These are phyloP conservation scores for Ogataea siamensis DNA, from an alignment of 805 yeast genomes.

Conservation along the genomic window DNA sequence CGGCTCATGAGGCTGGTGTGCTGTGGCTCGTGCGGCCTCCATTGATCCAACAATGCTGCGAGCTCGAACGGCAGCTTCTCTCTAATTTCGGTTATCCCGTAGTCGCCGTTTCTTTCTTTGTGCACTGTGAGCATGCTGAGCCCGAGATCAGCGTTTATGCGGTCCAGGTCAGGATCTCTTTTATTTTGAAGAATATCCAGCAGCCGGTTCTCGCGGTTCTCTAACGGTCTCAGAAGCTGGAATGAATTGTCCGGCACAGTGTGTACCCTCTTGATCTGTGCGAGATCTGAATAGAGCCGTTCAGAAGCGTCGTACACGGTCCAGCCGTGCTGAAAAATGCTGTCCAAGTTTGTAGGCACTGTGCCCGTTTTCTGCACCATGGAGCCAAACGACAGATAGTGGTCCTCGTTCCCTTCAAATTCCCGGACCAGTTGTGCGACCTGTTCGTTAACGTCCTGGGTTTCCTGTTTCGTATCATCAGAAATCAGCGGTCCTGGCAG, in stretches of 20 bases:
- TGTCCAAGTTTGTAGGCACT: not conserved
- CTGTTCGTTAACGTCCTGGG: not conserved
- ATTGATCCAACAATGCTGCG: conserved; percentile 17
- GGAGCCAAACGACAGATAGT: not conserved
- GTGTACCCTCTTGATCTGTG: not conserved
- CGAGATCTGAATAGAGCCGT: conserved; percentile 16
- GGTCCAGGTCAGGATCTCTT: not conserved
- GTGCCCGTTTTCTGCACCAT: not conserved
- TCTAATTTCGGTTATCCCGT: conserved; percentile 5
- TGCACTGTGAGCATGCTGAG: conserved; percentile 12
- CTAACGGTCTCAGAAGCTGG: conserved; percentile 7
- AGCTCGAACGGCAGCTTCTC: conserved; percentile 11
- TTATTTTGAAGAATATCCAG: conserved; percentile 3
- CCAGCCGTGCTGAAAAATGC: conserved; percentile 14
- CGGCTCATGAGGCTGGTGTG: conserved; percentile 2
- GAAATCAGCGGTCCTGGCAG: too few species aligned
- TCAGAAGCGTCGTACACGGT: conserved; percentile 13
- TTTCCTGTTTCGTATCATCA: not conserved
- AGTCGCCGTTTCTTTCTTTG: conserved; percentile 1
- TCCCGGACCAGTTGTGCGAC: not conserved
- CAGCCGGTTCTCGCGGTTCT: conserved; percentile 1
- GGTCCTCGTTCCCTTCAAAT: not conserved
- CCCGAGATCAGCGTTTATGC: conserved; percentile 10
- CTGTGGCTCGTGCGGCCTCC: conserved; percentile 16
- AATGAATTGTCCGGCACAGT: conserved; percentile 1